A percentile compares a stretch with the other conserved stretches of the same genome.
These are phyloP conservation scores for Monosporozyma siamensis DNA, from an alignment of 805 yeast genomes.

Conservation along the genomic window DNA sequence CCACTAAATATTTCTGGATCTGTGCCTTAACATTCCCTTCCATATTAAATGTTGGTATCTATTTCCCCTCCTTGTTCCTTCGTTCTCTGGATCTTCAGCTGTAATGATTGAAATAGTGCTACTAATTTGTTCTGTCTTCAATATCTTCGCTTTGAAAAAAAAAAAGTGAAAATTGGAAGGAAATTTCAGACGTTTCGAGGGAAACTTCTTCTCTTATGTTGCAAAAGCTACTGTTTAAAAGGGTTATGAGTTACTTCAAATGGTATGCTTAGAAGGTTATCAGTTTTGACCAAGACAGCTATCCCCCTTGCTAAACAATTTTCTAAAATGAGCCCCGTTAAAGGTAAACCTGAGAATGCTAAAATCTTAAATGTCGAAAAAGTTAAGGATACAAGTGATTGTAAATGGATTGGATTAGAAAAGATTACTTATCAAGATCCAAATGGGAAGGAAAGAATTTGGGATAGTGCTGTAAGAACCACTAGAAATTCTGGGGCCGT, in stretches of 20 bases:
- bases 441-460: conserved; percentile 55
- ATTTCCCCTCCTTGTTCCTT: no score
- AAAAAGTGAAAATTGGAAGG: no score
- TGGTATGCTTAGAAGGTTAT: not conserved
- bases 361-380: conserved; percentile 25
- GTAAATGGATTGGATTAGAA: conserved; percentile 60
- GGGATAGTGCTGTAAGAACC: conserved; percentile 85
- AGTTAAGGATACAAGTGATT: conserved; percentile 34
- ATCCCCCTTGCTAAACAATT: conserved; percentile 1
- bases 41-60: no score
- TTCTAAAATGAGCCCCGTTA: conserved; percentile 16
- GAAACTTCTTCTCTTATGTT: no score
- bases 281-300: not conserved
- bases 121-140: no score
- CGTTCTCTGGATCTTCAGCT: no score
- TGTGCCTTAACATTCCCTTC: conserved; percentile 37
- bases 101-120: no score
- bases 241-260: not conserved
- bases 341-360: conserved; percentile 32
- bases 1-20: conserved; percentile 60
- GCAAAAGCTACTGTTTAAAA: no score
- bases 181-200: no score
- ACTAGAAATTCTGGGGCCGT: conserved; percentile 52
- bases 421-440: conserved; percentile 69
- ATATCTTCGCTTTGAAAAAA: no score